These are phyloP conservation scores for Bullera alba DNA, from an alignment of 768 basidiomycete species.

Conservation along the genomic window DNA sequence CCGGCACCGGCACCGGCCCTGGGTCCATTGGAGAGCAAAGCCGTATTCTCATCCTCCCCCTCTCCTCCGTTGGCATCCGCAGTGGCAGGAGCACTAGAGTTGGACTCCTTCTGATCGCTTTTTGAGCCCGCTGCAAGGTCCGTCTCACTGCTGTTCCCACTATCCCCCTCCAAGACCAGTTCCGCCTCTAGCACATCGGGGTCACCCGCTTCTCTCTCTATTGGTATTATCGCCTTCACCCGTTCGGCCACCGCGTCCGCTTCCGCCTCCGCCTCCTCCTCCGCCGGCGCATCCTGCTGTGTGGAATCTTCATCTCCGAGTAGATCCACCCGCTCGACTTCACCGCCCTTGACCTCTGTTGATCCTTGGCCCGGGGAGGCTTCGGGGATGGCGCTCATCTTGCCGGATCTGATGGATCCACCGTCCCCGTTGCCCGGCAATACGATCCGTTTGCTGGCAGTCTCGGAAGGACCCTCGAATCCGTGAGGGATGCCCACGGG, in stretches of 20 bases:
- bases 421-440: neutral
- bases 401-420: too few species aligned
- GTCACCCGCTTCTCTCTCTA: neutral
- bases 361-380: neutral
- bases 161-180: too few species aligned
- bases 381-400: neutral
- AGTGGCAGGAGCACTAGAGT: too few species aligned
- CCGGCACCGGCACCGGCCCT: too few species aligned
- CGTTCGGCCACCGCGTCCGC: too few species aligned
- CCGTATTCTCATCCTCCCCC: too few species aligned
- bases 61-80: too few species aligned
- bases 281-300: neutral
- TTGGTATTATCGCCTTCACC: too few species aligned
- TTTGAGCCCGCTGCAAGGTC: too few species aligned
- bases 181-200: neutral
- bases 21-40: too few species aligned
- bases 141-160: too few species aligned
- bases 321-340: neutral
- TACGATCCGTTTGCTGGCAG: neutral
- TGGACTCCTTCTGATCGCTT: too few species aligned
- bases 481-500: constrained; percentile 5
- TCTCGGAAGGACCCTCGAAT: neutral
- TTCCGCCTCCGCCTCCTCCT: neutral
- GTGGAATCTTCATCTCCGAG: neutral
- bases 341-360: neutral